Evolutionary conservation across 164 flowering plant genomes (phyloP), one percentile per base, ranked within the genome.

Genomic region (Liriodendron chinense): DNA sequence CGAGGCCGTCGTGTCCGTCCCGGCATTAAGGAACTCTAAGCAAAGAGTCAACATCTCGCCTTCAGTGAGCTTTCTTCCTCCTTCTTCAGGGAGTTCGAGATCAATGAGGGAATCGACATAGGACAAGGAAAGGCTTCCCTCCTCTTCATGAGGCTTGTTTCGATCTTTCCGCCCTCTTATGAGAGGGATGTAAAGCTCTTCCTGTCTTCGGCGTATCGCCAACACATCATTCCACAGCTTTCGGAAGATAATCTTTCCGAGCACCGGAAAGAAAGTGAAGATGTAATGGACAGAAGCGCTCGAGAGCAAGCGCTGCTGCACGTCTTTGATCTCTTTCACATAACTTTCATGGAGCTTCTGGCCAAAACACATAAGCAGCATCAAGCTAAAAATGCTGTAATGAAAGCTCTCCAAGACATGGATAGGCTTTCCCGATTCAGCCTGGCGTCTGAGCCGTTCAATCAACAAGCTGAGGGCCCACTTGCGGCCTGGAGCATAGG

Each of bases 101-200:
- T 50, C 68, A 10, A 80, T 14, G 20, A 86, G 67, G 0, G 84
- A 77, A 26, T 86, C 87, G 1, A 78, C 83, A 16, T 86, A 86
- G 2, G 68, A 47, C 28, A 28, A 56, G 2, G 47, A 4, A 9
- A 56, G 14, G 6, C 43, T 20, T 2, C 53, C 57, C 7, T 57
- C 56, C 12, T 16, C 47, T 53, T 74, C 21, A 23, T 48, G 21
- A 48, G 28, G 8, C 34, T 22, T 59, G 7, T 74, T 26, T 34
- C 9, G 25, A 14, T 61, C 68, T n/a, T 56, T 21, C 43, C 82
- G 72, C 26, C 57, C 56, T 28, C 68, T 62, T 10, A 87, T 82
- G 1, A 80, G 74, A 1, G 90, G 89, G 18, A 81, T 9, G 3
- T 81, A 61, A 12, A 82, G 75, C 4, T 70, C 73, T 20, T 70